phyloP scores from a whole-genome alignment of 345 rosid species.

The Nasturtium officinale region DNA sequence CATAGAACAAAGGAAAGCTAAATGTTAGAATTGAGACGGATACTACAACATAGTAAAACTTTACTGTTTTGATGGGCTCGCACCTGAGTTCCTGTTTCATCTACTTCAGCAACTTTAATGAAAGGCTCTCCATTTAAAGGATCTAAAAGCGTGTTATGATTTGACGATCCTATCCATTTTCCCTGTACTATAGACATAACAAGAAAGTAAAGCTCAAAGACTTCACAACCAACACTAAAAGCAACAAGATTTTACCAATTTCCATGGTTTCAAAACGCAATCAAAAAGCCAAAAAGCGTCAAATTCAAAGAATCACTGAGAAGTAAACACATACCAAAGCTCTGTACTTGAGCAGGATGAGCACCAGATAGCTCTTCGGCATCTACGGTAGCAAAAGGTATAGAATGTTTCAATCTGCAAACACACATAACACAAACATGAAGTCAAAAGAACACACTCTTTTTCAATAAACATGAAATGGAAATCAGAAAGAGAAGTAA shows the following conservation, averaged over 20 bases:
- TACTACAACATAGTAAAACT: background rate
- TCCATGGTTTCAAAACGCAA: background rate
- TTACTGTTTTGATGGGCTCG: background rate
- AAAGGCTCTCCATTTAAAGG: constrained; percentile 96
- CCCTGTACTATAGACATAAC: constrained; percentile 71
- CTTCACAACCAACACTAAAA: constrained; percentile 6
- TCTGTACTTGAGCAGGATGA: constrained; percentile 81
- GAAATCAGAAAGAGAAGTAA: background rate
- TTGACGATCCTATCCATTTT: constrained; percentile 75
- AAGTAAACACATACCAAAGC: constrained; percentile 60
- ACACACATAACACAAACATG: background rate
- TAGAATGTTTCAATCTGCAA: constrained; percentile 68
- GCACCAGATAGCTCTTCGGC: constrained; percentile 84
- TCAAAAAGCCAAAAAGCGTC: background rate
- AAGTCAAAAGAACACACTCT: background rate
- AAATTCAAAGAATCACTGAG: background rate
- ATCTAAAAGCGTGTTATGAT: constrained; percentile 67
- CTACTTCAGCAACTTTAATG: constrained; percentile 80
- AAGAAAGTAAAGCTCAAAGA: background rate
- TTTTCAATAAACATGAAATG: background rate
- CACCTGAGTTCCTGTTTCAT: constrained; percentile 77
- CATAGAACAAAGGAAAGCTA: constrained; percentile 33
- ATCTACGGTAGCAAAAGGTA: constrained; percentile 83
- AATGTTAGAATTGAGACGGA: background rate
- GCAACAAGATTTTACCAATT: background rate